These are phyloP conservation scores for Phalaenopsis equestris DNA, from an alignment of 106 monocot genomes.

Conservation along the genomic window DNA sequence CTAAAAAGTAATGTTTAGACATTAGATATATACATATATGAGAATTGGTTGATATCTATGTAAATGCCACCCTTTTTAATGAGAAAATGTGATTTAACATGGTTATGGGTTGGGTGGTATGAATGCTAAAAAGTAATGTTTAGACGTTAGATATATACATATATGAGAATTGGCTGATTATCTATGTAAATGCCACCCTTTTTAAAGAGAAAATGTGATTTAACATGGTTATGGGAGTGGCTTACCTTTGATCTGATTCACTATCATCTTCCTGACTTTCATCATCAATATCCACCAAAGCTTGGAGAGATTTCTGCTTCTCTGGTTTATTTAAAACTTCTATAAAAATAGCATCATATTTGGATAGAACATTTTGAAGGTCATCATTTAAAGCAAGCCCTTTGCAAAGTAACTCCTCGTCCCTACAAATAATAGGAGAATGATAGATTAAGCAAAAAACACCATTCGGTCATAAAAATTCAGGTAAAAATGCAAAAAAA, in stretches of 20 bases:
- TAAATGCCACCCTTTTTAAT: no score
- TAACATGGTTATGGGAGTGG: not conserved
- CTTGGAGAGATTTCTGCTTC: conserved; percentile 46
- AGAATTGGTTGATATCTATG: no score
- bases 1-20: no score
- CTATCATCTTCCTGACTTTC: conserved; percentile 4
- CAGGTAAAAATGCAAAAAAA: not conserved
- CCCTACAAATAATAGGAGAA: conserved; percentile 23
- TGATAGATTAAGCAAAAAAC: no score
- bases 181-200: no score
- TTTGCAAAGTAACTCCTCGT: conserved; percentile 65
- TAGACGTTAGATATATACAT: no score
- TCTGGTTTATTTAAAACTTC: conserved; percentile 46
- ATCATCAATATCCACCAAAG: conserved; percentile 34
- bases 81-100: not conserved
- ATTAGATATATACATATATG: no score
- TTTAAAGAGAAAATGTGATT: not conserved
- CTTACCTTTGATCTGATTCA: conserved; percentile 29
- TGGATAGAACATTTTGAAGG: conserved; percentile 66
- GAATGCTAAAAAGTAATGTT: no score
- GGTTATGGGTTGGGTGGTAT: not conserved
- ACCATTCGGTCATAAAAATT: not conserved
- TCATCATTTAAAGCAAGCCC: conserved; percentile 92
- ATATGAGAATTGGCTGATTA: no score
- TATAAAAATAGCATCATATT: conserved; percentile 71